Conservation (phyloP, 768 basidiomycete species). For the Rhizopogon vulgaris region DNA sequence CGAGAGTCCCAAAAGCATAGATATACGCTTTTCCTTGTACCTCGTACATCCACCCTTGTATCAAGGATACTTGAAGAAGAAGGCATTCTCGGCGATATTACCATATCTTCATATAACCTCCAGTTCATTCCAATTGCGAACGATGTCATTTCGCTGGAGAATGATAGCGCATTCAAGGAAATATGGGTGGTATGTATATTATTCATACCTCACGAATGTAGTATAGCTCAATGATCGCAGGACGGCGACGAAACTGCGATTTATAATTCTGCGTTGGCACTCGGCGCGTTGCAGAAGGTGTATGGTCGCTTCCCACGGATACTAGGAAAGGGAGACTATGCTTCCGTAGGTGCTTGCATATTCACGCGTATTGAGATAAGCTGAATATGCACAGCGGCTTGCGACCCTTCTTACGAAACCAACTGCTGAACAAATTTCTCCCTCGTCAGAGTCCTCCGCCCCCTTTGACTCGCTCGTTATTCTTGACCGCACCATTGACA, state of each 20-base stretch:
- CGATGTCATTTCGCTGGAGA: conserved; percentile 88
- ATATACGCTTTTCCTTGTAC: conserved; percentile 85
- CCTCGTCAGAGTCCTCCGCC: conserved; percentile 40
- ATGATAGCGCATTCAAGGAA: conserved; percentile 80
- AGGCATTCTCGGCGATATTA: conserved; percentile 95
- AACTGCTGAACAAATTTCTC: conserved; percentile 34
- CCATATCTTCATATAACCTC: conserved; percentile 80
- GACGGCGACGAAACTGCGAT: conserved; percentile 90
- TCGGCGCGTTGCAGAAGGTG: conserved; percentile 74
- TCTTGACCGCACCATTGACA: conserved; percentile 85
- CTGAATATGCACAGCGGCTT: conserved; percentile 51
- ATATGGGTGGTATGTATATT: conserved; percentile 73
- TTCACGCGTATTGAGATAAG: neutral
- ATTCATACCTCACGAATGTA: neutral
- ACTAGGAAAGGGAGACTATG: conserved; percentile 87
- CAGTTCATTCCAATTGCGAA: conserved; percentile 93
- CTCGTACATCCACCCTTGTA: conserved; percentile 81
- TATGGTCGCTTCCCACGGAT: conserved; percentile 91
- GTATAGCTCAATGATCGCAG: conserved; percentile 32
- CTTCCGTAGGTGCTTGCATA: conserved; percentile 45
- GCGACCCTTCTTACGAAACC: conserved; percentile 65
- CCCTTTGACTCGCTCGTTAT: conserved; percentile 84
- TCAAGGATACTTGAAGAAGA: conserved; percentile 87
- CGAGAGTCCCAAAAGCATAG: conserved; percentile 69
- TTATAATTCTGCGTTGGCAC: conserved; percentile 83